Evolutionary conservation across 73 alveolate genomes (phyloP), one percentile per base, ranked within the genome.

Genomic region (Paramecium bursaria): DNA sequence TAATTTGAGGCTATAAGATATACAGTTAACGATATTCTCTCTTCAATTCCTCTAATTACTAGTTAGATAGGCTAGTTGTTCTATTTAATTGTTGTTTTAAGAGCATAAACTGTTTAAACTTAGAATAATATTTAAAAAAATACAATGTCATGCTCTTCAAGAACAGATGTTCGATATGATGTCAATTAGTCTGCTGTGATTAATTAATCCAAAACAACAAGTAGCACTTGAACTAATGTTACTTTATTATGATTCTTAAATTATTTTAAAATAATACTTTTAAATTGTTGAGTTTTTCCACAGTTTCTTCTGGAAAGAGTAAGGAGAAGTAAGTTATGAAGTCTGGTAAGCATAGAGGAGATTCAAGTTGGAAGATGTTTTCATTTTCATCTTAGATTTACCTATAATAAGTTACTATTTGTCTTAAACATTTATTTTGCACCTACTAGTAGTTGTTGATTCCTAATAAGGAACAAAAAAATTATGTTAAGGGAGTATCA

Each of bases 301-400:
- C 44, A 21, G 44, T 39, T 21, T 67, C 53, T 67, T 67, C 82
- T 39, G 82, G 82, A 15, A 67, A 39, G 11, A 67, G 14, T 25
- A 67, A 67, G 22, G 33, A 53, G 19, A 67, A 67, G 21, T 25
- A 11, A 42, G 26, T 25, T 15, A 25, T 67, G 11, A 21, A 67
- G 2, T 67, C 82, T 21, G 33, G 33, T 9, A 31, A 4, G 22
- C 22, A 19, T 3, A 67, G 22, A 3, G 82, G 19, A 9, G 33
- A 53, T 21, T n/a, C 44, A 6, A 67, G 22, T 35, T 31, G 14
- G 33, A 31, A n/a, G n/a, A n/a, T n/a, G n/a, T n/a, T n/a, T 5
- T 67, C 50, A 31, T 25, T 15, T 15, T 67, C 82, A 6, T 67
- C 19, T 35, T 5, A 21, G 3, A 67, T 10, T 47, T 67, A 47